Conservation (phyloP, 306 rosid genomes). For the Bauhinia variegata region DNA sequence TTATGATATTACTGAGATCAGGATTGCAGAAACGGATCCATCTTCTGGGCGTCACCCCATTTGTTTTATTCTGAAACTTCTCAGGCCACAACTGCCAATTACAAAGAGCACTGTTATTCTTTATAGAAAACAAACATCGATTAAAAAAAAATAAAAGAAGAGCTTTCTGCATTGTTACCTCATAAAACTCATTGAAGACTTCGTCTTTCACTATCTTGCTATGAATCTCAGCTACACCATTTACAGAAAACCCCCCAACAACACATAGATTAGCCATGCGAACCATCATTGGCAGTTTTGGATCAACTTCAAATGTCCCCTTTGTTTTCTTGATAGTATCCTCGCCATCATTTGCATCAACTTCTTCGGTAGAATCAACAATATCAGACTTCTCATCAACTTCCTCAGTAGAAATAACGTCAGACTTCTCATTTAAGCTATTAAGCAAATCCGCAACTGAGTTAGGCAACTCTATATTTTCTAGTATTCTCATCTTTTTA, state of each 20-base stretch:
- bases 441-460: slow-evolving; percentile 53
- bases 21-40: slow-evolving; percentile 97
- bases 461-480: slow-evolving; percentile 79
- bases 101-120: neutral
- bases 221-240: slow-evolving; percentile 96
- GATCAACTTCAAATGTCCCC: slow-evolving; percentile 49
- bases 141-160: neutral
- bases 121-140: slow-evolving; percentile 1
- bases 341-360: slow-evolving; percentile 47
- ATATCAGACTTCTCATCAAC: slow-evolving; percentile 23
- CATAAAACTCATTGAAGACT: slow-evolving; percentile 76
- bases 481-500: slow-evolving; percentile 80
- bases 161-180: slow-evolving; percentile 44
- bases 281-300: slow-evolving; percentile 70
- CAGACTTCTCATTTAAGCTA: slow-evolving; percentile 46
- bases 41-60: slow-evolving; percentile 97
- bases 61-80: slow-evolving; percentile 94
- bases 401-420: slow-evolving; percentile 38
- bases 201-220: slow-evolving; percentile 88
- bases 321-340: slow-evolving; percentile 32
- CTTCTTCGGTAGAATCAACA: neutral
- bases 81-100: slow-evolving; percentile 82
- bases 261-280: slow-evolving; percentile 96
- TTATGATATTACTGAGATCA: slow-evolving; percentile 70
- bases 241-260: slow-evolving; percentile 92